Evolutionary conservation across 441 rosid genomes (phyloP), one percentile per base, ranked within the genome.

Genomic region (Adansonia madagascariensis): DNA sequence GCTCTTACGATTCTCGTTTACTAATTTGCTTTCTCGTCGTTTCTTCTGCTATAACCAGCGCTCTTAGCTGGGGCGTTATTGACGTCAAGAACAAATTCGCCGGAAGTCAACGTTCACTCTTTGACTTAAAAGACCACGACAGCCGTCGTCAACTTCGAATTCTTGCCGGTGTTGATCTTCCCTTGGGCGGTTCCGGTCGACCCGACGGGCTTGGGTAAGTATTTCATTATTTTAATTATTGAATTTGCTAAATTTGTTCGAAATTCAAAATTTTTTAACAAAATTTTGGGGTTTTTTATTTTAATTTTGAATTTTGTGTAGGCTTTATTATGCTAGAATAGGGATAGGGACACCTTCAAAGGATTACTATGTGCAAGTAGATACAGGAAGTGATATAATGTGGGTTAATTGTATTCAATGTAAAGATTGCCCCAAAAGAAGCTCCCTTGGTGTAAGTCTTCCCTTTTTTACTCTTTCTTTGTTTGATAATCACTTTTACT

Each of bases 321-420:
- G 99, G 89, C 89, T 96, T 56, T 96, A 96, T 78, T 94, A 91
- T 79, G 96, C 98, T 5, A 92, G 86, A 82, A 88, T 96, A 75
- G 99, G 93, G 53, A 91, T 96, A 73, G 99, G 99, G 75, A 89
- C 94, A 9, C 99, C 99, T 80, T 71, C 96, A 0, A 92, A 91
- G 91, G 90, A 90, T 86, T 96, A 94, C 82, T 96, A 92, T 79
- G 94, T 96, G 22, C 98, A 96, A 84, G 91, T 96, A 0, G 99
- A 96, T 81, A 96, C 99, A 14, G 99, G 99, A 15, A 96, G 98
- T 81, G 99, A 96, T 80, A 84, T 92, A 50, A 92, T 92, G 97
- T 96, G 99, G 99, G 98, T 96, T 3, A 96, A 96, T 82, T 94
- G 98, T 72, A 91, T 91, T 15, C 88, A 91, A 24, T 94, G 99